Conservation (phyloP, 176 grass and related monocot genomes). For the Carex myosuroides region DNA sequence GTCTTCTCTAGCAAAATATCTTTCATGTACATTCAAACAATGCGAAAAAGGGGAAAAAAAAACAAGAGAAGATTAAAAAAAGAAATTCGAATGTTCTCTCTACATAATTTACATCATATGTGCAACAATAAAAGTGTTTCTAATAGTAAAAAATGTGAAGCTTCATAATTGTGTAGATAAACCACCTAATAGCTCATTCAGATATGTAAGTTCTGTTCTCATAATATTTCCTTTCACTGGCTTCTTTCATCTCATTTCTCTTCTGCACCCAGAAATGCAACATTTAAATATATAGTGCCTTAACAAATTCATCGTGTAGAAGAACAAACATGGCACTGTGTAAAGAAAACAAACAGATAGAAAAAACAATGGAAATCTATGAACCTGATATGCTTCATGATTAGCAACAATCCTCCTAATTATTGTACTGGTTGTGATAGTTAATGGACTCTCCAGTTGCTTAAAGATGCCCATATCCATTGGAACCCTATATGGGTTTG, state of each 20-base stretch:
- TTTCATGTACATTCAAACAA: background rate
- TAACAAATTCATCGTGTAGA: background rate
- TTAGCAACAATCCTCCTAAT: constrained; percentile 94
- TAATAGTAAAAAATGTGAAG: background rate
- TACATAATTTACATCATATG: constrained; percentile 1
- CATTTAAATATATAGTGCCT: background rate
- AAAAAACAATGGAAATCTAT: background rate
- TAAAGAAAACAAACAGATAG: background rate
- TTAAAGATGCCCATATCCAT: constrained; percentile 71
- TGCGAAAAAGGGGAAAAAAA: too few species aligned
- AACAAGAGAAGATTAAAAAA: too few species aligned
- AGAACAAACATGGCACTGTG: background rate
- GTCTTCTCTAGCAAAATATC: background rate
- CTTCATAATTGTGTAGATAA: background rate
- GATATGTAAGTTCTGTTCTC: constrained; percentile 61
- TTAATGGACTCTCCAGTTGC: constrained; percentile 65
- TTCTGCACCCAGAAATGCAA: constrained; percentile 50
- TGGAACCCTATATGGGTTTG: constrained; percentile 73
- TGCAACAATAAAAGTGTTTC: background rate
- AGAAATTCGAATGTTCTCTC: background rate
- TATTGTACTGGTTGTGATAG: constrained; percentile 89
- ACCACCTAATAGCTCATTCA: constrained; percentile 17
- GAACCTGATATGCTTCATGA: constrained; percentile 92
- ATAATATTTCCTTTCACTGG: constrained; percentile 93
- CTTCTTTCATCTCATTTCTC: constrained; percentile 96